phyloP scores from a whole-genome alignment of 2,329 filamentous ascomycete genomes.

The Phoma herbarum region DNA sequence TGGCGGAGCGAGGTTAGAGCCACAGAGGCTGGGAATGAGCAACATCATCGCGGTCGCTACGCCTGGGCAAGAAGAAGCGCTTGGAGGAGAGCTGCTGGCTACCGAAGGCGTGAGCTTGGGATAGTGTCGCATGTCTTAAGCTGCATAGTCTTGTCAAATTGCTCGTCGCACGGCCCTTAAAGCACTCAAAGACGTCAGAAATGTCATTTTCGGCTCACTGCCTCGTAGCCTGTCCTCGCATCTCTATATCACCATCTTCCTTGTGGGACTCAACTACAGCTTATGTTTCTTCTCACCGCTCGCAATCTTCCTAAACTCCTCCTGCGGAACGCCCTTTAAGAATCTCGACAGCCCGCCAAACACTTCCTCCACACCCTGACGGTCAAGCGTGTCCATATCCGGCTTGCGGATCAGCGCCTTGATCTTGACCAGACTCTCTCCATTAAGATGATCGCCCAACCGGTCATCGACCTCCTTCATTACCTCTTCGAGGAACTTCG shows the following conservation, averaged over 20 bases:
- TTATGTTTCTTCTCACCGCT: slow-evolving; percentile 94
- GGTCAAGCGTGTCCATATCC: slow-evolving; percentile 75
- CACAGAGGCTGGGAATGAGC: not conserved
- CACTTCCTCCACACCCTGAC: slow-evolving; percentile 82
- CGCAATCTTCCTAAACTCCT: slow-evolving; percentile 86
- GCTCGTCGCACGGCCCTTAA: not conserved
- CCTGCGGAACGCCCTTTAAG: slow-evolving; percentile 79
- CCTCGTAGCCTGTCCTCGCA: not conserved
- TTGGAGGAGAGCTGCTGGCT: slow-evolving; percentile 45
- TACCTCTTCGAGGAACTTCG: slow-evolving; percentile 74
- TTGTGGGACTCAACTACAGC: slow-evolving; percentile 62
- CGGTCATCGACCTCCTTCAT: slow-evolving; percentile 81
- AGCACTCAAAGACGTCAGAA: not conserved
- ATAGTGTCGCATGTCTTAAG: slow-evolving; percentile 18
- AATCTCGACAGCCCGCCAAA: slow-evolving; percentile 87
- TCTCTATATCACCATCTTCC: not conserved
- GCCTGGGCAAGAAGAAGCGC: slow-evolving; percentile 28
- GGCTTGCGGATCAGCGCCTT: slow-evolving; percentile 83
- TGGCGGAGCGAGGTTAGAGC: not conserved
- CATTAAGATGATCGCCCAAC: slow-evolving; percentile 80
- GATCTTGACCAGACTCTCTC: slow-evolving; percentile 80
- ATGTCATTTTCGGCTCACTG: not conserved
- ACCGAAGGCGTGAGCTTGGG: slow-evolving; percentile 47
- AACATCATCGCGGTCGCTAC: not conserved
- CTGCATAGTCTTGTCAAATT: not conserved